Evolutionary conservation across 805 yeast genomes (phyloP), one percentile per base, ranked within the genome.

Genomic region (Lipomyces sp.): DNA sequence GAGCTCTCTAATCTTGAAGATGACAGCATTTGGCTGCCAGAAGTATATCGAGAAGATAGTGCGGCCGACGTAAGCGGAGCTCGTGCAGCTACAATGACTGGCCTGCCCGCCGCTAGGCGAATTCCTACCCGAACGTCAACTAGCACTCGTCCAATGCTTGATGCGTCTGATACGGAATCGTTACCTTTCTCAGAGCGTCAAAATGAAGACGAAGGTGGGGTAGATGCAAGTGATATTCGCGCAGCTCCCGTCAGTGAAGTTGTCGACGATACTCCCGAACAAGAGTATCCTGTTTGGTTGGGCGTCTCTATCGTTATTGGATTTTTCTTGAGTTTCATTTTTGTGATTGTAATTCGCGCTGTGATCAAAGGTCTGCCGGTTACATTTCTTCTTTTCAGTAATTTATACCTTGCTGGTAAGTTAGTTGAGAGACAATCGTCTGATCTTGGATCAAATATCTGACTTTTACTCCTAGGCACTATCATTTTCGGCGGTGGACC

Each of bases 401-500:
- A 65, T 48, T 56, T 66, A 37, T 66, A 66, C 42, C 65, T 66
- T 18, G 70, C 70, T 11, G 67, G 66, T 62, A 29, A 37, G 39
- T 11, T 1, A 37, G 13, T 30, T 60, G 30, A 0, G 24, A 6
- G 48, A n/a, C 24, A 42, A 10, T 42, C 24, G 24, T 24, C 24
- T 24, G 45, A 37, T n/a, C 7, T 42, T 42, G 48, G 24, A 42
- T 42, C 24, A 15, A 37, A 42, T 42, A 42, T 42, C 48, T 42
- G n/a, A 42, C 10, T 1, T 3, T 15, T 15, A 10, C n/a, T n/a
- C n/a, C n/a, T 13, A 57, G 69, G 68, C 13, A 67, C 70, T 2
- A 65, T 67, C 48, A 67, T 67, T 4, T 67, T 67, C 32, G 70
- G 70, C 11, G 69, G 70, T 4, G 70, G 70, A 7, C 69, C 70